Conservation (phyloP, 164 flowering plant genomes). For the Brasenia schreberi region DNA sequence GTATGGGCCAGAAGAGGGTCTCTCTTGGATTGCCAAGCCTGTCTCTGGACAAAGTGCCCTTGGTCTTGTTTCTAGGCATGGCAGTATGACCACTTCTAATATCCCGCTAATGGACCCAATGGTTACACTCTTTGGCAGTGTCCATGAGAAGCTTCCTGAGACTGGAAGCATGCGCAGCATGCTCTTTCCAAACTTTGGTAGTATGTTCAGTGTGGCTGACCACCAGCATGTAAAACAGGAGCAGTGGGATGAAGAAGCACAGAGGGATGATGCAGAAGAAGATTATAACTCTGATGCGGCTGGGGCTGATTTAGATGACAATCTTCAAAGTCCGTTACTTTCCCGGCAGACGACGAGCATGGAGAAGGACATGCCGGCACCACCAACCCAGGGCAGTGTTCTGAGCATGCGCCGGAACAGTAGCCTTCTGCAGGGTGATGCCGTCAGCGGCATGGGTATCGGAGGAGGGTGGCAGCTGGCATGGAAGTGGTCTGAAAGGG, state of each 20-base stretch:
- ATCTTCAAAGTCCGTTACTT: constrained; percentile 35
- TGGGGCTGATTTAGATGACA: constrained; percentile 35
- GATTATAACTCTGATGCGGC: constrained; percentile 22
- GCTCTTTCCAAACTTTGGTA: constrained; percentile 43
- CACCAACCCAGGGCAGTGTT: constrained; percentile 26
- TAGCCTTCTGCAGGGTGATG: constrained; percentile 28
- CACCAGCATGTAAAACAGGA: constrained; percentile 17
- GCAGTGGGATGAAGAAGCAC: constrained; percentile 51
- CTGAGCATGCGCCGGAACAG: constrained; percentile 30
- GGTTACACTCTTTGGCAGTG: constrained; percentile 78
- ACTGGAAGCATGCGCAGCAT: constrained; percentile 40
- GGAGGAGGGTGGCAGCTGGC: constrained; percentile 68
- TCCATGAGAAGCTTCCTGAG: constrained; percentile 82
- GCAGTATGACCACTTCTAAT: constrained; percentile 41
- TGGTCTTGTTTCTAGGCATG: constrained; percentile 63
- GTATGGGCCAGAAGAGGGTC: constrained; percentile 69
- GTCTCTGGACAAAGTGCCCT: constrained; percentile 56
- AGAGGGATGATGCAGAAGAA: constrained; percentile 22
- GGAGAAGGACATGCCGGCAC: constrained; percentile 34
- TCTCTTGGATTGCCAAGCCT: constrained; percentile 86
- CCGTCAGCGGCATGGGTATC: constrained; percentile 31
- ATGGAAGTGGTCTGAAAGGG: constrained; percentile 36
- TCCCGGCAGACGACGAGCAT: constrained; percentile 38
- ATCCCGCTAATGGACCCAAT: constrained; percentile 74
- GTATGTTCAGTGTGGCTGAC: constrained; percentile 39